phyloP scores from a whole-genome alignment of 129 eudicot genomes.

The Flaveria brownii region DNA sequence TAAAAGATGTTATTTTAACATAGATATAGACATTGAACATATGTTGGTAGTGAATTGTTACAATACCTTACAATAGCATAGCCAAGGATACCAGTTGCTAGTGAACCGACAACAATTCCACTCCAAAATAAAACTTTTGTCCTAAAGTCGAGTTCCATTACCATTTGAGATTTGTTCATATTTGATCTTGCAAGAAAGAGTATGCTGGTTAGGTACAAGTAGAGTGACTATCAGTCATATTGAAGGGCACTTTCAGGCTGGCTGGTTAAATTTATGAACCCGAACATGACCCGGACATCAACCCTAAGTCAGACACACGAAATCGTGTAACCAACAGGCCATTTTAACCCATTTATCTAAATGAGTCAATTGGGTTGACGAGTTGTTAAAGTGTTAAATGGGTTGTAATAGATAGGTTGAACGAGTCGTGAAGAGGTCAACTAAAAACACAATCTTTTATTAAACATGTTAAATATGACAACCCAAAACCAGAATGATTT shows the following conservation, averaged over 20 bases:
- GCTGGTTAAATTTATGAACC: not conserved
- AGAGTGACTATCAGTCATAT: not conserved
- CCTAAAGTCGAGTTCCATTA: conserved; percentile 64
- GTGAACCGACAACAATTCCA: conserved; percentile 61
- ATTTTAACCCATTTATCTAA: not conserved
- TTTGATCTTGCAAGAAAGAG: conserved; percentile 54
- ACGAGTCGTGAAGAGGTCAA: not conserved
- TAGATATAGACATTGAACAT: not conserved
- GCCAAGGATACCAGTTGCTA: conserved; percentile 72
- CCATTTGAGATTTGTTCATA: conserved; percentile 75
- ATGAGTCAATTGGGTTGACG: not conserved
- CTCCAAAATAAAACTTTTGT: conserved; percentile 69
- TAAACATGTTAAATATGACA: not conserved
- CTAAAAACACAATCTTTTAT: not conserved
- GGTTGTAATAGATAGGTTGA: not conserved
- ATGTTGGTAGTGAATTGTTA: not conserved
- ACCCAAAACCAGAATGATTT: not conserved
- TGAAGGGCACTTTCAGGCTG: not conserved
- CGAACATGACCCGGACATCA: not conserved
- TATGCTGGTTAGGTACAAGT: not conserved
- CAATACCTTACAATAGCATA: conserved; percentile 72
- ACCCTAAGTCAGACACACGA: not conserved
- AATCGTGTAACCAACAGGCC: not conserved
- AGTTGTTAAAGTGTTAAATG: not conserved
- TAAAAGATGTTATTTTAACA: not conserved